phyloP scores from a whole-genome alignment of 371 early-diverging fungal genomes.

The Fennellomyces sp. region DNA sequence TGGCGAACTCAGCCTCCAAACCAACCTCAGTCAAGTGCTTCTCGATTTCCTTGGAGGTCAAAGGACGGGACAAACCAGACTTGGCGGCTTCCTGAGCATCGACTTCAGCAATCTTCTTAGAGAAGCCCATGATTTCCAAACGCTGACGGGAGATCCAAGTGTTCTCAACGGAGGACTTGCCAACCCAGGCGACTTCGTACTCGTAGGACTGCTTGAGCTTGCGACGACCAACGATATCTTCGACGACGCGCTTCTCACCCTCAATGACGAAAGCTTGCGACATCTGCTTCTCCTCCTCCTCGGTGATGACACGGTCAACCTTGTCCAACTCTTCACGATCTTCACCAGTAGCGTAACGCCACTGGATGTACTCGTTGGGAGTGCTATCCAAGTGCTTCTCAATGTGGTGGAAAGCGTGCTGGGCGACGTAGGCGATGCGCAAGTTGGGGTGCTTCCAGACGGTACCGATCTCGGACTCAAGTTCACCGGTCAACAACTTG shows the following conservation, averaged over 20 bases:
- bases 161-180: slow-evolving; percentile 64
- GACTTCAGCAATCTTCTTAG: slow-evolving; percentile 65
- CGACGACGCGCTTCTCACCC: slow-evolving; percentile 66
- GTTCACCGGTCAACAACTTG: slow-evolving; percentile 84
- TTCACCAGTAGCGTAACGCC: slow-evolving; percentile 83
- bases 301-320: slow-evolving; percentile 61
- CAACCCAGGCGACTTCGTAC: slow-evolving; percentile 69
- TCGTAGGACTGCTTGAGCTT: slow-evolving; percentile 74
- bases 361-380: slow-evolving; percentile 84
- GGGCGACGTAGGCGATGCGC: slow-evolving; percentile 88
- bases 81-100: slow-evolving; percentile 71
- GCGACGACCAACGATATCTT: slow-evolving; percentile 65
- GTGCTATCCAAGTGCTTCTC: slow-evolving; percentile 82
- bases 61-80: slow-evolving; percentile 66
- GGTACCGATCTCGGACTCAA: slow-evolving; percentile 64
- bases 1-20: slow-evolving; percentile 72
- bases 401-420: slow-evolving; percentile 89
- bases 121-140: slow-evolving; percentile 70
- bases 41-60: slow-evolving; percentile 69
- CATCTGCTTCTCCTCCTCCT: slow-evolving; percentile 69
- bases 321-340: slow-evolving; percentile 81
- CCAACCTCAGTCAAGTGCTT: slow-evolving; percentile 75
- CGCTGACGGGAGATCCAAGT: slow-evolving; percentile 76
- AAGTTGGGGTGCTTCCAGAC: slow-evolving; percentile 82
- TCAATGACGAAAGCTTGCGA: slow-evolving; percentile 63